These are phyloP conservation scores for Lepiota venenata DNA, from an alignment of 768 basidiomycete species.

Conservation along the genomic window DNA sequence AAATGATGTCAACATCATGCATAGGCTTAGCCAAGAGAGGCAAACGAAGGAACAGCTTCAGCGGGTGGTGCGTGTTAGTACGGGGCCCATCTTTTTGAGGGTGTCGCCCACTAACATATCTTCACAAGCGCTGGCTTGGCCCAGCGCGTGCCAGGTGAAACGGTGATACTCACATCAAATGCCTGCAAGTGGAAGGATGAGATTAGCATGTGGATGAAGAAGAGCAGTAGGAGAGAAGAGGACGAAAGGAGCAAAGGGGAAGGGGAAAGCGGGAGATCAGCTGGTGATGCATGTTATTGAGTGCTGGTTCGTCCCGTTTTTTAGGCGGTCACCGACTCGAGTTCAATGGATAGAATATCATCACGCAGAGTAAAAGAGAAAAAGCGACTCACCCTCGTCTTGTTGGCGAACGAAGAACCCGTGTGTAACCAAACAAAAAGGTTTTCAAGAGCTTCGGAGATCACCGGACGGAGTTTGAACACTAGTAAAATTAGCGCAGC, in stretches of 20 bases:
- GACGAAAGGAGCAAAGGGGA: slow-evolving; percentile 10
- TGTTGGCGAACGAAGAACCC: neutral
- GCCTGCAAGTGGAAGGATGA: neutral
- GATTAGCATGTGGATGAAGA: neutral
- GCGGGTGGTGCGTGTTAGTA: slow-evolving; percentile 43
- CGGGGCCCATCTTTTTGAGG: slow-evolving; percentile 23
- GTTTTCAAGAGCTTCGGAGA: neutral
- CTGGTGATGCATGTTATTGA: slow-evolving; percentile 78
- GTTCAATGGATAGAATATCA: slow-evolving; percentile 59
- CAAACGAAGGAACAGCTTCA: slow-evolving; percentile 24
- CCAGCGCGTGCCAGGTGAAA: neutral
- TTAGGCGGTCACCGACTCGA: slow-evolving; percentile 67
- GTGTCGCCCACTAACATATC: slow-evolving; percentile 19
- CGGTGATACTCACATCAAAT: neutral
- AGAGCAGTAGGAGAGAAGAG: neutral
- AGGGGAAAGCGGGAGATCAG: slow-evolving; percentile 28
- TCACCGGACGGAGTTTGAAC: neutral
- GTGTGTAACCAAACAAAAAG: no score
- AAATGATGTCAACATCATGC: slow-evolving; percentile 11
- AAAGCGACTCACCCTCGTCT: slow-evolving; percentile 28
- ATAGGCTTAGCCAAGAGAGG: no score
- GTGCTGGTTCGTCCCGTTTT: slow-evolving; percentile 54
- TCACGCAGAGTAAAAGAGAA: slow-evolving; percentile 33
- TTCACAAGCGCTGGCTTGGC: slow-evolving; percentile 19
- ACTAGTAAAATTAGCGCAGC: neutral